These are phyloP conservation scores for Scedosporium aurantiacum DNA, from an alignment of 2,329 filamentous ascomycete species.

Conservation along the genomic window DNA sequence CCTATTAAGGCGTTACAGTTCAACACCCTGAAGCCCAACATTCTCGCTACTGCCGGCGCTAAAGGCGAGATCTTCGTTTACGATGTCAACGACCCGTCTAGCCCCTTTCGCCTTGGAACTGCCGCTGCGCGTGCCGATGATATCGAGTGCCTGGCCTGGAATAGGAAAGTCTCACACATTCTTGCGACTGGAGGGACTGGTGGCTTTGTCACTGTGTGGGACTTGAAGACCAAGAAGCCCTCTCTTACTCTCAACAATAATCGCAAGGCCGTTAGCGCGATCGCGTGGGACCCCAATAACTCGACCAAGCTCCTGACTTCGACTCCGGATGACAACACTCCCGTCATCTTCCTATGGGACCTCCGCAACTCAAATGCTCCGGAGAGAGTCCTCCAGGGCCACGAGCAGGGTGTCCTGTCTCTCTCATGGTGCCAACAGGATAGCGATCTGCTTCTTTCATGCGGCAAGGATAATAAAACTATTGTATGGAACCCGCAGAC, in stretches of 20 bases:
- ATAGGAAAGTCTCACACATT: slow-evolving; percentile 94
- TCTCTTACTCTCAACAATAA: slow-evolving; percentile 93
- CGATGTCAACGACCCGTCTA: slow-evolving; percentile 81
- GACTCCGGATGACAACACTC: slow-evolving; percentile 77
- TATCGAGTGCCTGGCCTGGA: slow-evolving; percentile 95
- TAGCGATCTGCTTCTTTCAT: slow-evolving; percentile 77
- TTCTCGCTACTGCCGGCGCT: slow-evolving; percentile 82
- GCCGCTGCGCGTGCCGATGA: slow-evolving; percentile 84
- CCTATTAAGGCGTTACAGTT: slow-evolving; percentile 93
- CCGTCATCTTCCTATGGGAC: slow-evolving; percentile 88
- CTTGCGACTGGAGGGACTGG: slow-evolving; percentile 86
- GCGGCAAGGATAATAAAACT: slow-evolving; percentile 92
- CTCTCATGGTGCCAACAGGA: slow-evolving; percentile 94
- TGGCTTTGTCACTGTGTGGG: slow-evolving; percentile 96
- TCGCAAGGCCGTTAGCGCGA: slow-evolving; percentile 85
- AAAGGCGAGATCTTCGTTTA: slow-evolving; percentile 96
- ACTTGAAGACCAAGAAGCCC: slow-evolving; percentile 95
- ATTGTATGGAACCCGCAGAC: slow-evolving; percentile 95
- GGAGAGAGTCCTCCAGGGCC: slow-evolving; percentile 78
- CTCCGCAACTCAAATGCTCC: slow-evolving; percentile 92
- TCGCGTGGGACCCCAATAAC: slow-evolving; percentile 94
- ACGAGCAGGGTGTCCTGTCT: slow-evolving; percentile 86
- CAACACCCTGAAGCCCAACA: slow-evolving; percentile 83
- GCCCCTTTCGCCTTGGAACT: slow-evolving; percentile 80
- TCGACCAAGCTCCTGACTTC: slow-evolving; percentile 90